Percentiles rank a stretch among this genome's conserved stretches.
Evolutionary conservation across 2,329 filamentous ascomycete genomes (phyloP).

Genomic region (Colletotrichum costaricense): DNA sequence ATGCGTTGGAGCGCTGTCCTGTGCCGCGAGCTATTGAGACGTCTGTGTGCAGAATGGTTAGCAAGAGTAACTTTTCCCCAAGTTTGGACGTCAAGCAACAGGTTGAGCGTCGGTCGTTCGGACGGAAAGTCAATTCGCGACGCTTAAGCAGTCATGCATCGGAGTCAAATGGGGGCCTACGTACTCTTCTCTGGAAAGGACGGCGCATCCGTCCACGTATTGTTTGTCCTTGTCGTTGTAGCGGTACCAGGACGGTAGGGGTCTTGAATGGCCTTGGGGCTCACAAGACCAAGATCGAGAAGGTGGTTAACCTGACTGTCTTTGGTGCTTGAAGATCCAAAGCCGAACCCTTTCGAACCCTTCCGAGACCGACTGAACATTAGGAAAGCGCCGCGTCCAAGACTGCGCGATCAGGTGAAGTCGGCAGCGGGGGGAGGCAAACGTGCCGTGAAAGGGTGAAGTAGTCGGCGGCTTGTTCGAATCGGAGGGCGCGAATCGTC

Average conservation of each 20-base stretch:
- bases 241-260: constrained; percentile 33
- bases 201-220: constrained; percentile 40
- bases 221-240: constrained; percentile 28
- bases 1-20: constrained; percentile 46
- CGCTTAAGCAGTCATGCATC: neutral
- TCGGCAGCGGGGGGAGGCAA: neutral
- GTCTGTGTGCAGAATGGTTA: constrained; percentile 36
- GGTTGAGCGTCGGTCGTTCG: neutral
- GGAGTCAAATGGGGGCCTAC: constrained; percentile 33
- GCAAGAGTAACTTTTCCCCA: neutral
- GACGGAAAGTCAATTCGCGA: neutral
- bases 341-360: constrained; percentile 35
- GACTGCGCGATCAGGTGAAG: constrained; percentile 2
- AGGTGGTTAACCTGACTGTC: constrained; percentile 27
- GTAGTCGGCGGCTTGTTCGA: constrained; percentile 5
- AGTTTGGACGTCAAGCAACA: neutral
- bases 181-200: constrained; percentile 56
- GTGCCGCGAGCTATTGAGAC: constrained; percentile 42
- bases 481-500: constrained; percentile 22
- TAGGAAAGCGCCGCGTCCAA: constrained; percentile 12
- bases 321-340: constrained; percentile 33
- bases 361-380: constrained; percentile 34
- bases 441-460: neutral
- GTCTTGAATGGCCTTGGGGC: constrained; percentile 29
- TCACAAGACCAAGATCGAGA: constrained; percentile 35